Base-by-base conservation (phyloP, 2,329 filamentous ascomycete species). In the Nannizzia gypsea region DNA sequence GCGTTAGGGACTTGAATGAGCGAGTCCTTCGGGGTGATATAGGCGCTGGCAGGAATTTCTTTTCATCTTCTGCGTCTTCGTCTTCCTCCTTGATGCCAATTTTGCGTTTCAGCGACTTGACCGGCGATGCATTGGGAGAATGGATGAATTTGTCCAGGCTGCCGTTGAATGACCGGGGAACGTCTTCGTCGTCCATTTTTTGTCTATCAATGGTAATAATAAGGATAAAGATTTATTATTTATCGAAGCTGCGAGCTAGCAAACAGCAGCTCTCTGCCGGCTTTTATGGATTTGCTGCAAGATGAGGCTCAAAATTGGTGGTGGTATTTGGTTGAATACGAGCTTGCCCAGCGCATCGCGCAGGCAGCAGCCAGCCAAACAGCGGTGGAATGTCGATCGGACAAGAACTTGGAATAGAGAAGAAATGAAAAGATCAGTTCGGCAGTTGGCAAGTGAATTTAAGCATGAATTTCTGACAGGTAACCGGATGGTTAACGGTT, bases 91-190 rank as follows among this genome's bases (percentile, higher is more conserved):
- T 56, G 40, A 22, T 26, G 44, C 22, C 22, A 4, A 60, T 57
- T 56, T 62, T 63, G 20, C 62, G 63, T 40, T 65, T 65, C 34
- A 60, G 50, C 15, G 61, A 48, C 36, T 56, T 50, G 13, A 54
- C 40, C 6, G 58, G 38, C 15, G 46, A 58, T 28, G 56, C 13
- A 57, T 40, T 62, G 36, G 63, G 60, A 0, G 60, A 52, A 59
- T 74, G 71, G 1, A 72, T 62, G 48, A 67, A 75, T 63, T 69
- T 67, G 34, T 70, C 69, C 6, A 75, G 63, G 15, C 61, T 64
- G 13, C 73, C 73, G 48, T 73, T 67, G 61, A 75, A 75, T 0
- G 62, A 58, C 17, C 31, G 31, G 52, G 66, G 72, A 57, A 69
- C 70, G 13, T 60, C 56, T 56, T 64, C 63, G n/a, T 59, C 40